Evolutionary conservation across 768 basidiomycete genomes (phyloP), one percentile per base, ranked within the genome.

Genomic region (Trametes gibbosa): DNA sequence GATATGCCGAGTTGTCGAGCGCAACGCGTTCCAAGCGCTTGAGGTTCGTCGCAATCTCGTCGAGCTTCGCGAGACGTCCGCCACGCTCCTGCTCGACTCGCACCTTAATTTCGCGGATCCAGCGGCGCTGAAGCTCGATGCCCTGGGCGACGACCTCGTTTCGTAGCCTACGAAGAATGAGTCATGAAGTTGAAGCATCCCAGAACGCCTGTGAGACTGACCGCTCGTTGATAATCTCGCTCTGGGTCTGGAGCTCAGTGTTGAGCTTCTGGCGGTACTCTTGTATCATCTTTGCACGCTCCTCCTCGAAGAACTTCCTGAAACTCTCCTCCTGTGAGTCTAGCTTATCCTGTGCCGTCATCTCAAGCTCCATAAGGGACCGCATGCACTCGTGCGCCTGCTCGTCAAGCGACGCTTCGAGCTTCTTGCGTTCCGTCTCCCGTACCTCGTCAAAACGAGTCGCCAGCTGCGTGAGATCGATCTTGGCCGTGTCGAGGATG

Each of bases 141-240:
- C 95, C 97, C 72, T 98, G 95, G 3, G 95, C 89, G 50, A 98
- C 82, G 53, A 98, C 93, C 71, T 96, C 95, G 71, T 96, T 92
- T 71, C 89, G 91, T 58, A 99, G 80, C 41, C 95, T 97, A 24
- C 67, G 1, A 21, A 0, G 23, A 39, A 40, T n/a, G 27, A 35
- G 5, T 7, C n/a, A 12, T 2, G 5, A 13, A 23, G 3, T 2
- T 32, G 13, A n/a, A 34, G 27, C 16, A 4, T 49, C 1, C 14
- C n/a, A 32, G 16, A 50, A 3, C 32, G 21, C 9, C 12, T 5
- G 5, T 21, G 10, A 2, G 9, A 61, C 82, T 60, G 67, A 95
- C 95, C 96, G 86, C 76, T 98, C 86, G 71, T 98, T 95, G 72
- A 98, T 95, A 61, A 97, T 81, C 68, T 94, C 89, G 35, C 92